phyloP scores from a whole-genome alignment of 169 alveolate species.

The Hammondia hammondi region DNA sequence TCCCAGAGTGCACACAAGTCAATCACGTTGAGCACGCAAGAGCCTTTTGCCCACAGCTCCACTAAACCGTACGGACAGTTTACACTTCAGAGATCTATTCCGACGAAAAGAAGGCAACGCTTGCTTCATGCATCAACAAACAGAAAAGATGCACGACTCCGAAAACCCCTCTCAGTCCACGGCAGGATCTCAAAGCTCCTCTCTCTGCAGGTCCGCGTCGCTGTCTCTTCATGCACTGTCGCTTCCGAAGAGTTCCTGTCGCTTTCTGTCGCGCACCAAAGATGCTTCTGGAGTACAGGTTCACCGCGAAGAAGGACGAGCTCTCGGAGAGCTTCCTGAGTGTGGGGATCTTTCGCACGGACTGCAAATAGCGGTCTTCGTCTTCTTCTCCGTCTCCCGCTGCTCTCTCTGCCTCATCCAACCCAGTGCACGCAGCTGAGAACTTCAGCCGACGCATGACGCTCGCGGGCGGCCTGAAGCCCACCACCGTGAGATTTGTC shows the following conservation, averaged over 20 bases:
- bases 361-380: conserved; percentile 30
- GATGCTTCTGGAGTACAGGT: conserved; percentile 87
- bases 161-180: no score
- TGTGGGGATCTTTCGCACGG: conserved; percentile 39
- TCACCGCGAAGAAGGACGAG: conserved; percentile 84
- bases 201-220: background rate
- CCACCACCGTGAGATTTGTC: conserved; percentile 71
- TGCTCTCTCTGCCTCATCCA: conserved; percentile 30
- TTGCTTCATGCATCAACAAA: no score
- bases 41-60: no score
- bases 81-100: no score
- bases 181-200: background rate
- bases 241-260: background rate
- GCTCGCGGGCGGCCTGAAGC: conserved; percentile 27
- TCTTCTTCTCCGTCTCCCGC: conserved; percentile 39
- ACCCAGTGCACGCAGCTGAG: background rate
- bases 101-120: no score
- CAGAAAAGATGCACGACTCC: no score
- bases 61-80: no score
- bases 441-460: background rate
- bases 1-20: no score
- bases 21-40: no score
- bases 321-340: conserved; percentile 42
- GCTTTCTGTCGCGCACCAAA: conserved; percentile 72
- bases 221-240: background rate